phyloP scores from a whole-genome alignment of 495 filamentous ascomycete genomes.

The Apiosordaria backusii region DNA sequence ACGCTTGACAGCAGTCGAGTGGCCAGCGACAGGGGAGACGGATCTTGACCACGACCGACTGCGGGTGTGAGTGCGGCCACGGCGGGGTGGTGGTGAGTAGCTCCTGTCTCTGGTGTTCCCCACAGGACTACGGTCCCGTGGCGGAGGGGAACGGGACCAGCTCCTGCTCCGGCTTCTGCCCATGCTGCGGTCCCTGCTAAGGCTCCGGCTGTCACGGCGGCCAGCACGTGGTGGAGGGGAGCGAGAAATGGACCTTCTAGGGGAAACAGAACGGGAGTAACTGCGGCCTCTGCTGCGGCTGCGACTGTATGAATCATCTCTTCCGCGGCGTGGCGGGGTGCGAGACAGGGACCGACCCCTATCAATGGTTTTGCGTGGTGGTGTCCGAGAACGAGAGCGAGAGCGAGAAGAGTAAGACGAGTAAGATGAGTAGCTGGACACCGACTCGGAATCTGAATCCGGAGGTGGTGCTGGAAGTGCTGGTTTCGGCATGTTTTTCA shows the following conservation, averaged over 20 bases:
- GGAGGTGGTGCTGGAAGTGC: conserved; percentile 58
- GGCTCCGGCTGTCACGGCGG: conserved; percentile 24
- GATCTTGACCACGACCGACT: conserved; percentile 22
- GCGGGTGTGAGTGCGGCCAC: conserved; percentile 10
- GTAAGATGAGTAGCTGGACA: conserved; percentile 65
- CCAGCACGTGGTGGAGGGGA: conserved; percentile 18
- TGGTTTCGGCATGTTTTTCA: conserved; percentile 82
- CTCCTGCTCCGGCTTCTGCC: conserved; percentile 1
- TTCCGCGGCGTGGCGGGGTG: conserved; percentile 36
- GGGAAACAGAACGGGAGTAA: conserved; percentile 38
- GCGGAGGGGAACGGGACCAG: not conserved
- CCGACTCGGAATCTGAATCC: conserved; percentile 55
- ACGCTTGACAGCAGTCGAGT: conserved; percentile 14
- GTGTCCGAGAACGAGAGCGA: conserved; percentile 37
- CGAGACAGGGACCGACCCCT: conserved; percentile 36
- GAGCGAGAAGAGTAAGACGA: conserved; percentile 54
- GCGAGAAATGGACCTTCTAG: conserved; percentile 29
- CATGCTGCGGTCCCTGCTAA: conserved; percentile 19
- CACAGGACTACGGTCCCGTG: not conserved
- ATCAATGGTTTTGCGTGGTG: conserved; percentile 25
- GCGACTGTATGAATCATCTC: conserved; percentile 37
- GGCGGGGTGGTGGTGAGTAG: conserved; percentile 21
- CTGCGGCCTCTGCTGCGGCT: conserved; percentile 32
- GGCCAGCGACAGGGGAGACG: conserved; percentile 7
- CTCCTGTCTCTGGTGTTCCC: conserved; percentile 12